Conservation (phyloP, 139 green algal genomes). For the Auxenochlorella pyrenoidosa region DNA sequence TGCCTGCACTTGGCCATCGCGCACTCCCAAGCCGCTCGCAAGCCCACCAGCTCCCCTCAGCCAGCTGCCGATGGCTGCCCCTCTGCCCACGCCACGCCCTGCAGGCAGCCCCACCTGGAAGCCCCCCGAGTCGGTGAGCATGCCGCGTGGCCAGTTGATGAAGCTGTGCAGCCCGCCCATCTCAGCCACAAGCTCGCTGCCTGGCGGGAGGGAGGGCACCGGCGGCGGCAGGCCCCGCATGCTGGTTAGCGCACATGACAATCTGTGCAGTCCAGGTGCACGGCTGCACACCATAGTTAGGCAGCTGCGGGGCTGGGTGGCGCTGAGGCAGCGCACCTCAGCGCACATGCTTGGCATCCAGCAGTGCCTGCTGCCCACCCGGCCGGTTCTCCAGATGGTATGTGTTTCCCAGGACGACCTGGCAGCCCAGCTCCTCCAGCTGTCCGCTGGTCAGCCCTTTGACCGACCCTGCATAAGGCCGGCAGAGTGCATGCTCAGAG, state of each 20-base stretch:
- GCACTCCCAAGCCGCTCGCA: too few relatives aligned
- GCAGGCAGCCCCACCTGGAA: conserved; percentile 66
- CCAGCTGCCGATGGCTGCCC: neutral
- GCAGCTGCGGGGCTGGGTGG: too few relatives aligned
- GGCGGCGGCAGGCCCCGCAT: neutral
- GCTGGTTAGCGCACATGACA: too few relatives aligned
- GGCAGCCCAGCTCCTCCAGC: conserved; percentile 84
- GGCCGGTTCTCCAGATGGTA: conserved; percentile 82
- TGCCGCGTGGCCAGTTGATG: conserved; percentile 84
- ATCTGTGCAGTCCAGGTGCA: too few relatives aligned
- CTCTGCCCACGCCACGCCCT: neutral
- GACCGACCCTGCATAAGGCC: conserved; percentile 71
- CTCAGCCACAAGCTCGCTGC: conserved; percentile 76
- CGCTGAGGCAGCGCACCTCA: neutral
- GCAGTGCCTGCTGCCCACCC: conserved; percentile 13
- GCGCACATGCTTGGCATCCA: too few relatives aligned
- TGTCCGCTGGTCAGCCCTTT: conserved; percentile 88
- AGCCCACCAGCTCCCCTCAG: neutral
- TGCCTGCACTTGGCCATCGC: too few relatives aligned
- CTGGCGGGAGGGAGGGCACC: neutral
- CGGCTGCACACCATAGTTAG: too few relatives aligned
- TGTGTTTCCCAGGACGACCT: conserved; percentile 96
- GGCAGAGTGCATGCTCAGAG: neutral
- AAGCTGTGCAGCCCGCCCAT: conserved; percentile 93
- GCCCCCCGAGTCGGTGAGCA: conserved; percentile 85